Base-by-base conservation (phyloP, 78 protist genomes). In the Acrasis kona region DNA sequence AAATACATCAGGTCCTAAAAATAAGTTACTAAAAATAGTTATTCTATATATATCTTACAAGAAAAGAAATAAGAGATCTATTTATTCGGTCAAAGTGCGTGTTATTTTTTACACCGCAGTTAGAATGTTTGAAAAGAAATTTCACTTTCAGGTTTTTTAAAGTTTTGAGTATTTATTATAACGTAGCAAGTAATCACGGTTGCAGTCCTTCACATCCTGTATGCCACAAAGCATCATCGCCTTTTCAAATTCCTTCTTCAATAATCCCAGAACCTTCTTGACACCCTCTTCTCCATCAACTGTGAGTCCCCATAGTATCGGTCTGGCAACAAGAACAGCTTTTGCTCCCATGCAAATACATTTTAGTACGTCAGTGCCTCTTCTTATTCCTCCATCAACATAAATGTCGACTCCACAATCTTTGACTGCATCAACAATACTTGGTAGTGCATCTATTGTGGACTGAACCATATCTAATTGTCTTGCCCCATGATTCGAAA, bases 401-500 rank as follows among this genome's bases (percentile, higher is more conserved):
- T 76, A 58, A 1, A 89, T 79, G 4, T 86, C 86, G 32, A 75
- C 12, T 39, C 37, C 38, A 29, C 41, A 57, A 6, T 83, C 87
- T 5, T 35, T 38, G 9, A 87, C 80, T 0, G 81, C 89, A 1
- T 12, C 58, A 5, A 69, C 73, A 39, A 89, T 74, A 12, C 76
- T 57, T 10, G 41, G 73, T 2, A 80, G 84, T 7, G 38, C 58
- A 0, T 80, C 79, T 65, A 80, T 80, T 10, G 88, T 81, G 2
- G 90, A 70, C 0, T 80, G 85, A 36, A 34, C 42, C 34, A 75
- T 70, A 67, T 89, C 93, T 7, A 89, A 38, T n/a, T 89, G 90
- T 12, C 93, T 41, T 10, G 78, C 93, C 28, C 93, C 94, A 50
- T 87, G 94, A 72, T 89, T 89, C 12, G 86, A 76, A 3, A 89